Percentiles rank a stretch among this genome's conserved stretches.
Evolutionary conservation across 2,329 filamentous ascomycete species (phyloP).

Genomic region (Fusarium sp.): DNA sequence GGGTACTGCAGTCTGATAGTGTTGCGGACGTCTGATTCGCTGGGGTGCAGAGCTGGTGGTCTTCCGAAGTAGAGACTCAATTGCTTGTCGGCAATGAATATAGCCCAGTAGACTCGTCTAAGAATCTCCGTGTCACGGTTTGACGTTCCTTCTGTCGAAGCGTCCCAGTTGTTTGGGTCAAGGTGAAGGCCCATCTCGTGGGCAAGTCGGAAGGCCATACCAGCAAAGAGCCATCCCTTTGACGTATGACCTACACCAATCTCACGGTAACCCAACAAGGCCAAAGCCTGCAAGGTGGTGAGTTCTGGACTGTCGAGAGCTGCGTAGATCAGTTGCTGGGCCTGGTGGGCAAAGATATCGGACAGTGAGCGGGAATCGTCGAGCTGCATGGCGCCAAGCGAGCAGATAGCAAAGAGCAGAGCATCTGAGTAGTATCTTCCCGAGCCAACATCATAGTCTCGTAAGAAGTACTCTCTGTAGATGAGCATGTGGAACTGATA

Average conservation of each 20-base stretch:
- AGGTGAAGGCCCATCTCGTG: constrained; percentile 64
- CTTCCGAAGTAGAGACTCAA: constrained; percentile 62
- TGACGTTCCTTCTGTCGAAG: constrained; percentile 47
- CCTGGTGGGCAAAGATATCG: constrained; percentile 56
- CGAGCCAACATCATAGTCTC: constrained; percentile 58
- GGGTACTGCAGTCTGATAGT: constrained; percentile 61
- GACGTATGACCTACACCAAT: constrained; percentile 60
- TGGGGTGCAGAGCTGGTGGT: constrained; percentile 60
- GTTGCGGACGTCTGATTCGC: constrained; percentile 60
- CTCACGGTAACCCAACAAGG: constrained; percentile 58
- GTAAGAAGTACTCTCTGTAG: constrained; percentile 61
- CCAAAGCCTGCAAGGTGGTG: constrained; percentile 58
- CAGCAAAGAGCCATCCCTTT: constrained; percentile 63
- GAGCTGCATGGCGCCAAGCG: constrained; percentile 59
- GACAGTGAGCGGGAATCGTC: constrained; percentile 54
- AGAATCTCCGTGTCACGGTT: constrained; percentile 58
- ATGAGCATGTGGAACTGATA: constrained; percentile 62
- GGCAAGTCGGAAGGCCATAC: constrained; percentile 62
- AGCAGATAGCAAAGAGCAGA: constrained; percentile 60
- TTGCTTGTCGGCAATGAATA: constrained; percentile 62
- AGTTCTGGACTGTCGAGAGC: constrained; percentile 59
- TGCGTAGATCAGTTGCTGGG: constrained; percentile 56
- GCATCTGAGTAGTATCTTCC: constrained; percentile 62
- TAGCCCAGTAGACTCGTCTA: constrained; percentile 61
- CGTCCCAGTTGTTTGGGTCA: constrained; percentile 61